Percentiles rank a stretch among this genome's conserved stretches.
These are phyloP conservation scores for Hygrophoropsis aurantiaca DNA, from an alignment of 768 basidiomycete species.

Conservation along the genomic window DNA sequence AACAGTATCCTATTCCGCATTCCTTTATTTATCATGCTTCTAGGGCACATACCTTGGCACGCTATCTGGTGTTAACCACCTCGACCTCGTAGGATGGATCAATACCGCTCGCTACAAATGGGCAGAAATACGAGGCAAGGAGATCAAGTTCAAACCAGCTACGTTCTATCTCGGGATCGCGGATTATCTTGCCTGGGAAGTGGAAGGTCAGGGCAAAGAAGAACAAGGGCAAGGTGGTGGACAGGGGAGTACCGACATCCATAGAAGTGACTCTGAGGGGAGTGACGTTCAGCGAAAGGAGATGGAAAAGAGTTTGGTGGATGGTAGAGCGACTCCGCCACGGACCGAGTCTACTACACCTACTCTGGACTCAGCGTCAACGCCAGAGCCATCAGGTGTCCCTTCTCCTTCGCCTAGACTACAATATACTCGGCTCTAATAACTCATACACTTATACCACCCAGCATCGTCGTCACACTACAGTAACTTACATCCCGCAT, in stretches of 20 bases:
- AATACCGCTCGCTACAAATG: constrained; percentile 87
- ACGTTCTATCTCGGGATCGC: constrained; percentile 88
- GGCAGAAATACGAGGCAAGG: constrained; percentile 84
- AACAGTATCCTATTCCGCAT: background rate
- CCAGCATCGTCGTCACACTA: background rate
- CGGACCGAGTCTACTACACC: too few species aligned
- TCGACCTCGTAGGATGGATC: constrained; percentile 93
- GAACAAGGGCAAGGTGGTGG: constrained; percentile 23
- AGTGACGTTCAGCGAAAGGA: background rate
- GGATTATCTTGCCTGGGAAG: constrained; percentile 74
- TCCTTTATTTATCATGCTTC: background rate
- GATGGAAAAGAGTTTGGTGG: background rate
- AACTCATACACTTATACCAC: background rate
- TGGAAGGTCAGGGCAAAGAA: constrained; percentile 53
- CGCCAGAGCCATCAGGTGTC: too few species aligned
- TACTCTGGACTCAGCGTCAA: too few species aligned
- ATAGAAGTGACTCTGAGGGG: background rate
- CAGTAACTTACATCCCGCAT: background rate
- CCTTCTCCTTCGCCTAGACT: constrained; percentile 10
- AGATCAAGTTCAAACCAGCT: constrained; percentile 89
- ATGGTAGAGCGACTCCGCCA: too few species aligned
- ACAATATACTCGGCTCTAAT: constrained; percentile 7
- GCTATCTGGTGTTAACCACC: constrained; percentile 84
- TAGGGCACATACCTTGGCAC: constrained; percentile 96
- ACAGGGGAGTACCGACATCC: constrained; percentile 22